Evolutionary conservation across 139 green algal genomes (phyloP).

Genomic region (Chlorella sorokiniana): DNA sequence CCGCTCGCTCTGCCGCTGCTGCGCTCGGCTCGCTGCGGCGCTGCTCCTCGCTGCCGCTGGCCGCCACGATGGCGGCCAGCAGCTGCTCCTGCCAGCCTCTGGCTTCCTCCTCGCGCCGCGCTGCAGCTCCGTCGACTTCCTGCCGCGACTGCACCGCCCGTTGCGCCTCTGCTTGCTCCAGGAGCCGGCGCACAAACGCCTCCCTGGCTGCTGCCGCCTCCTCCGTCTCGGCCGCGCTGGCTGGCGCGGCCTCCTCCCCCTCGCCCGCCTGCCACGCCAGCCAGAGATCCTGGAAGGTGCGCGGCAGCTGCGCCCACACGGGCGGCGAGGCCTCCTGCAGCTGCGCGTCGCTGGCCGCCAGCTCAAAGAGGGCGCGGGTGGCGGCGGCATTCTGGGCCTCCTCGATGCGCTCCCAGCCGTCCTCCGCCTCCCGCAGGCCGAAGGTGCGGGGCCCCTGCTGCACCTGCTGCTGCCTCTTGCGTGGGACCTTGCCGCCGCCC

Average conservation of each 20-base stretch:
- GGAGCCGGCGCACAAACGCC: conserved; percentile 37
- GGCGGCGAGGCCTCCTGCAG: not conserved
- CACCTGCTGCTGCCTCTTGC: conserved; percentile 16
- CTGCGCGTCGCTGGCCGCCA: conserved; percentile 17
- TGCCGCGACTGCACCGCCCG: not conserved
- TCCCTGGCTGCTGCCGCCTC: not conserved
- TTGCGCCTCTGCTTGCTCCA: not conserved
- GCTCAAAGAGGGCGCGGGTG: conserved; percentile 59
- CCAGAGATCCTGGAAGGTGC: conserved; percentile 61
- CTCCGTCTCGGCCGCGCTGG: not conserved
- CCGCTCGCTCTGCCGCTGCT: conserved; percentile 15
- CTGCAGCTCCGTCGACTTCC: not conserved
- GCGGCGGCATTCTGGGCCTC: conserved; percentile 90
- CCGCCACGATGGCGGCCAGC: not conserved
- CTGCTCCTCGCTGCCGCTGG: not conserved
- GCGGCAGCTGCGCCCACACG: conserved; percentile 47
- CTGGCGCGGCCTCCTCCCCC: not conserved
- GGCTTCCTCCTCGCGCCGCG: not conserved
- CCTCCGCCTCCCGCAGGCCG: conserved; percentile 54
- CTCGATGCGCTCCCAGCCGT: conserved; percentile 68
- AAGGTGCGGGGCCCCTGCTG: conserved; percentile 45
- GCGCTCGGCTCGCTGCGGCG: conserved; percentile 17
- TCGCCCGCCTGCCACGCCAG: conserved; percentile 44
- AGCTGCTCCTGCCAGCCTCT: conserved; percentile 23
- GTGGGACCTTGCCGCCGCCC: not conserved